A percentile compares a stretch with the other conserved stretches of the same genome.
Conservation (phyloP, 169 alveolate genomes). For the Plasmodium gonderi region DNA sequence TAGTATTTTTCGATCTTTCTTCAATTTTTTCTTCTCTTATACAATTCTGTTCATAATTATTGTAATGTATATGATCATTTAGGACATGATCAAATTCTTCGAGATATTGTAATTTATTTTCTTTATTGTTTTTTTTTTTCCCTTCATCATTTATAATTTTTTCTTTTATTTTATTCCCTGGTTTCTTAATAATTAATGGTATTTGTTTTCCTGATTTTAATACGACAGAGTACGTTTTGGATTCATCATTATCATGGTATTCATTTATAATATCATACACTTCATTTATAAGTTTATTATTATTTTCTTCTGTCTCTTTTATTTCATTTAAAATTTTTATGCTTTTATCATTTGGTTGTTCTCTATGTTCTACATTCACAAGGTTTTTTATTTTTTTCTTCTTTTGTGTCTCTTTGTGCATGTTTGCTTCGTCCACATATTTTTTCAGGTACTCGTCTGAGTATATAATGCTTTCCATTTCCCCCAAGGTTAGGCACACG, state of each 20-base stretch:
- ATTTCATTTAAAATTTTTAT: conserved; percentile 65
- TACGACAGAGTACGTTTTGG: conserved; percentile 13
- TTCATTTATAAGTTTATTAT: conserved; percentile 53
- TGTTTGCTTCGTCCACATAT: neutral
- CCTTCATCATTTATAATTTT: neutral
- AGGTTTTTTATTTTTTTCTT: conserved; percentile 7
- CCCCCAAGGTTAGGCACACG: conserved; percentile 24
- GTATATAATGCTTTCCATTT: conserved; percentile 20
- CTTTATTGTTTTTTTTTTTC: conserved; percentile 4
- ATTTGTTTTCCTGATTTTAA: conserved; percentile 19
- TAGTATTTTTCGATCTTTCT: conserved; percentile 58
- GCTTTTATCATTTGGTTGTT: conserved; percentile 26
- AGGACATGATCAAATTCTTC: conserved; percentile 43
- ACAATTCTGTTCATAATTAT: conserved; percentile 23
- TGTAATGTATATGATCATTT: conserved; percentile 25
- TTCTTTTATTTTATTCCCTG: neutral
- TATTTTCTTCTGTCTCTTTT: conserved; percentile 52
- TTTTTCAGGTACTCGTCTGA: neutral
- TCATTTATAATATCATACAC: conserved; percentile 64
- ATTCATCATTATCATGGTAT: conserved; percentile 12
- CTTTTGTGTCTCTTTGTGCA: neutral
- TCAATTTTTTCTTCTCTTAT: conserved; percentile 68
- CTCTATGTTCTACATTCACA: neutral
- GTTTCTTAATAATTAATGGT: conserved; percentile 33
- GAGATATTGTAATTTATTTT: conserved; percentile 9